A percentile compares a stretch with the other conserved stretches of the same genome.
Conservation (phyloP, 352 stramenopile species). For the Ophiocytium majus region DNA sequence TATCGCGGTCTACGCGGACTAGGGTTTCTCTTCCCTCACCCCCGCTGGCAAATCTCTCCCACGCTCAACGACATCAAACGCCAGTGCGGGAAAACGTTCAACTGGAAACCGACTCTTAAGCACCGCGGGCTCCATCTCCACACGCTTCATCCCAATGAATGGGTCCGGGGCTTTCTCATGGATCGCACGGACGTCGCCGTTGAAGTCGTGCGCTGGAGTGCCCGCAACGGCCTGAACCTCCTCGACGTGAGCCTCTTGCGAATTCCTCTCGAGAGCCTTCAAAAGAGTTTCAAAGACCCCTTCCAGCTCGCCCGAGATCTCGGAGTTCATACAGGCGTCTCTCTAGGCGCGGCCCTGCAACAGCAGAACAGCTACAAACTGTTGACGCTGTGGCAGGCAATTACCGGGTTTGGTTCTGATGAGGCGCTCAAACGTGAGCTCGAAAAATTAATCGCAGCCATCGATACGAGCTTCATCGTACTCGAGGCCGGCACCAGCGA, state of each 20-base stretch:
- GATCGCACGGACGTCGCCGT: neutral
- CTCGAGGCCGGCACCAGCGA: neutral
- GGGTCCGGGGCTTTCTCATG: neutral
- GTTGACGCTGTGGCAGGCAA: neutral
- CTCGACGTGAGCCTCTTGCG: neutral
- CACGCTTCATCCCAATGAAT: conserved; percentile 10
- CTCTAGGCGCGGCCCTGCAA: neutral
- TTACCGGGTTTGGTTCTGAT: neutral
- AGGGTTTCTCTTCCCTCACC: neutral
- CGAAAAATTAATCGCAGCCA: neutral
- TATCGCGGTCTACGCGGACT: too few relatives aligned
- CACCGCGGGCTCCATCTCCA: neutral
- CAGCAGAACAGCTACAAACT: conserved; percentile 14
- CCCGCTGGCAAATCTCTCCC: neutral
- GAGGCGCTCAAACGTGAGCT: neutral
- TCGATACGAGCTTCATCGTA: neutral
- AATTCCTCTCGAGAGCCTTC: neutral
- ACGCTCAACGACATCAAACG: neutral
- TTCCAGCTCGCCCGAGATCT: neutral
- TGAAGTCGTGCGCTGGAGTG: neutral
- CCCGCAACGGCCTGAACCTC: neutral
- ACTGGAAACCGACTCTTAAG: conserved; percentile 2
- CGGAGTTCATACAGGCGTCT: neutral
- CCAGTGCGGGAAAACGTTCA: neutral
- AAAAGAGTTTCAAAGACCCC: neutral